Conservation (phyloP, 257 asterid genomes). For the Jaltomata sinuosa region DNA sequence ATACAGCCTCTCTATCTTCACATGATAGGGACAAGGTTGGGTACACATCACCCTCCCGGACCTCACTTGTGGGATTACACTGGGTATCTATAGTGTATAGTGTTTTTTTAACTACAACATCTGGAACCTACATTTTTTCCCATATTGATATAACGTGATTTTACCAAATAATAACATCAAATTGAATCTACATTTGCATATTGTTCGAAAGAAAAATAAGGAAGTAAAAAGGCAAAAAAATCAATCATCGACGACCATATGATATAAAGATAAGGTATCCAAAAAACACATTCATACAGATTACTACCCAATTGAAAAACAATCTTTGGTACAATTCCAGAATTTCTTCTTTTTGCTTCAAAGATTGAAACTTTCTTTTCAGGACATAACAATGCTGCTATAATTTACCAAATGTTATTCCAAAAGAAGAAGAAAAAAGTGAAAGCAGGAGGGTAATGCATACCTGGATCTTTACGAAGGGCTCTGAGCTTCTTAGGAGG, state of each 20-base stretch:
- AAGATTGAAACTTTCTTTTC: background rate
- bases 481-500: slow-evolving; percentile 82
- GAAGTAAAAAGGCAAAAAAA: background rate
- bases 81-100: background rate
- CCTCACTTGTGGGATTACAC: no score
- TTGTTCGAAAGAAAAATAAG: background rate
- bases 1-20: background rate
- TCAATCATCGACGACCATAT: background rate
- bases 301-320: background rate
- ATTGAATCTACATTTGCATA: background rate
- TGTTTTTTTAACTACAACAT: background rate
- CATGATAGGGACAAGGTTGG: background rate
- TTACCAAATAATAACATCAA: background rate
- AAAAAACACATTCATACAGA: background rate
- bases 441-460: background rate
- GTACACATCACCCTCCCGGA: no score
- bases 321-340: background rate
- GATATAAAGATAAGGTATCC: background rate
- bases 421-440: background rate
- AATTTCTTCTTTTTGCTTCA: background rate
- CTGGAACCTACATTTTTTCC: background rate
- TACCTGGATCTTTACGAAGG: slow-evolving; percentile 75
- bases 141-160: background rate
- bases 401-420: background rate
- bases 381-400: background rate